Conservation (phyloP, 1,139 yeast genomes). For the Nakaseomyces sp. region DNA sequence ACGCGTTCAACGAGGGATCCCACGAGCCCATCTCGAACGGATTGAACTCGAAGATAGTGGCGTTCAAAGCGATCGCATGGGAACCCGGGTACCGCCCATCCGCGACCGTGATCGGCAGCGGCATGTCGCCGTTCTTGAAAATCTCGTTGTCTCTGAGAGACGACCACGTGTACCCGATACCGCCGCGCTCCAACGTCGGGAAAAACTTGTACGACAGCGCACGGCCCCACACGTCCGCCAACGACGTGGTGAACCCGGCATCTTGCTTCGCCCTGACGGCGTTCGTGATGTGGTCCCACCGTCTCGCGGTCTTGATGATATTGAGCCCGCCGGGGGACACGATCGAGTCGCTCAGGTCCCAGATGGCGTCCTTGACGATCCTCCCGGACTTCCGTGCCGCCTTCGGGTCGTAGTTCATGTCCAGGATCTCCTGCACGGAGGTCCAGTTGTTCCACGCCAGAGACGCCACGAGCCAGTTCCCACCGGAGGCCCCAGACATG, state of each 20-base stretch:
- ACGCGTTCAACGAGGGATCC: constrained; percentile 65
- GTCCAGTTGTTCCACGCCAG: constrained; percentile 71
- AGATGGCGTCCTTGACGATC: constrained; percentile 35
- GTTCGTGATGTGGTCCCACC: constrained; percentile 36
- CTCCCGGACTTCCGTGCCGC: constrained; percentile 1
- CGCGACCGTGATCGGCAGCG: constrained; percentile 72
- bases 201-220: constrained; percentile 64
- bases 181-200: constrained; percentile 42
- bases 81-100: constrained; percentile 67
- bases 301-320: constrained; percentile 44
- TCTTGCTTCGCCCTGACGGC: constrained; percentile 41
- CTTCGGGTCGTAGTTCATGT: constrained; percentile 33
- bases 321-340: constrained; percentile 61
- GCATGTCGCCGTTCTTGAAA: constrained; percentile 55
- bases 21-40: constrained; percentile 82
- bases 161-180: constrained; percentile 58
- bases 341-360: constrained; percentile 58
- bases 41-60: constrained; percentile 67
- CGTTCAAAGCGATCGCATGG: constrained; percentile 44
- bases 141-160: constrained; percentile 35
- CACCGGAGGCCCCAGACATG: constrained; percentile 76
- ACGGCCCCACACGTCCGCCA: constrained; percentile 79
- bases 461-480: constrained; percentile 77
- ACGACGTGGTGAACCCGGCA: constrained; percentile 59
- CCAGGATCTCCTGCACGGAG: constrained; percentile 47